These are phyloP conservation scores for Lepidium aucheri DNA, from an alignment of 345 rosid species.

Conservation along the genomic window DNA sequence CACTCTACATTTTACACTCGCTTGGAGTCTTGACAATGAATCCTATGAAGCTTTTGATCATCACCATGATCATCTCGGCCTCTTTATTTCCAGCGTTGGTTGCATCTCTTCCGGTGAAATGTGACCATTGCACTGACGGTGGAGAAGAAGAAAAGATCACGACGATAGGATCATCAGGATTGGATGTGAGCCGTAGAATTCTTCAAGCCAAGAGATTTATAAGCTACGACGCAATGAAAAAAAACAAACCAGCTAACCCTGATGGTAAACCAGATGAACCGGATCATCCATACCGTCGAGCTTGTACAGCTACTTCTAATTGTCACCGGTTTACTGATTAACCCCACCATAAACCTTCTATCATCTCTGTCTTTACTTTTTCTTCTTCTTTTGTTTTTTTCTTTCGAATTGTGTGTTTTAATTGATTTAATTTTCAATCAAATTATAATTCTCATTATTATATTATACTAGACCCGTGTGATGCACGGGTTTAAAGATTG, in stretches of 20 bases:
- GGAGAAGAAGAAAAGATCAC: neutral
- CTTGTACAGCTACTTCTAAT: slow-evolving; percentile 23
- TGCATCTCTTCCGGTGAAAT: neutral
- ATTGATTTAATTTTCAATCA: neutral
- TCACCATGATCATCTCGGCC: neutral
- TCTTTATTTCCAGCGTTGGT: neutral
- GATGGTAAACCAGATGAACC: neutral
- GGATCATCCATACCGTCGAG: slow-evolving; percentile 32
- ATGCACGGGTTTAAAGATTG: no score
- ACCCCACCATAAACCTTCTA: neutral
- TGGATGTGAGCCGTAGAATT: slow-evolving; percentile 1
- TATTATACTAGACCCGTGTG: no score
- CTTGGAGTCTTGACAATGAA: neutral
- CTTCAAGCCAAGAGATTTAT: slow-evolving; percentile 10
- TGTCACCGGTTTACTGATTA: slow-evolving; percentile 24
- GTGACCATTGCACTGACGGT: neutral
- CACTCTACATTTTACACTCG: neutral
- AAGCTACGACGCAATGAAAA: slow-evolving; percentile 24
- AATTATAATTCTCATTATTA: neutral
- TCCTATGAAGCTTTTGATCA: neutral
- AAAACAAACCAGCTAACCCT: slow-evolving; percentile 5
- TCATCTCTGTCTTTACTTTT: neutral
- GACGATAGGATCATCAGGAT: neutral
- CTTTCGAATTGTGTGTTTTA: neutral
- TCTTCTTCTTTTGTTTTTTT: neutral